Base-by-base conservation (phyloP, 331 rosid genomes). In the Rhamnella rubrinervis region DNA sequence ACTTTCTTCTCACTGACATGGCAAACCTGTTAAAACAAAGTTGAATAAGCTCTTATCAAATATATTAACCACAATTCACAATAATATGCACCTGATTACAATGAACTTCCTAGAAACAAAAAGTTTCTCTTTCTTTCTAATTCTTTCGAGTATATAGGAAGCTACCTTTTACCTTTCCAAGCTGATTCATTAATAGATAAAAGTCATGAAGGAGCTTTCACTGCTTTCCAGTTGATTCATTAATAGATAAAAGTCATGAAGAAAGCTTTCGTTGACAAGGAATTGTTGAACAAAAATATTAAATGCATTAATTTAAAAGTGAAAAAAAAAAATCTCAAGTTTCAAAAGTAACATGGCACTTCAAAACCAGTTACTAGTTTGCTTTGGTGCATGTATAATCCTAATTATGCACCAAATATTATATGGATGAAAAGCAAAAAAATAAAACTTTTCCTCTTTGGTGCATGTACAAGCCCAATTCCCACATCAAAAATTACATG, bases 1-100 rank as follows among this genome's bases (percentile, higher is more conserved):
- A 95, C 99, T 69, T 71, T 85, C 61, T 80, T 81, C 72, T 95
- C 99, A 65, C 95, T 80, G 50, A 88, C 95, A 72, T 72, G 86
- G 57, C 73, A 61, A 49, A 95, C 99, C 99, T 95, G 93, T 78
- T 37, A 58, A 71, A 78, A 16, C 44, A 52, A 38, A 59, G 67
- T 56, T 39, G 50, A 13, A 37, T 28, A 57, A 77, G 66, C 41
- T 41, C 8, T 58, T 9, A 58, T 25, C 1, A 11, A 23, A 25
- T 58, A 58, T 21, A 58, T 23, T 9, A 58, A 10, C 11, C 38
- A 58, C 19, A 20, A 20, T 23, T 4, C 6, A 23, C 17, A 20
- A 57, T 10, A 57, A 20, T 57, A 57, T 25, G 2, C 21, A 21
- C 37, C 31, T 21, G 61, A 6, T 11, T 11, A 40, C 12, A 40